Conservation (phyloP, 805 yeast species). For the Cyberlindnera subsufficiens region DNA sequence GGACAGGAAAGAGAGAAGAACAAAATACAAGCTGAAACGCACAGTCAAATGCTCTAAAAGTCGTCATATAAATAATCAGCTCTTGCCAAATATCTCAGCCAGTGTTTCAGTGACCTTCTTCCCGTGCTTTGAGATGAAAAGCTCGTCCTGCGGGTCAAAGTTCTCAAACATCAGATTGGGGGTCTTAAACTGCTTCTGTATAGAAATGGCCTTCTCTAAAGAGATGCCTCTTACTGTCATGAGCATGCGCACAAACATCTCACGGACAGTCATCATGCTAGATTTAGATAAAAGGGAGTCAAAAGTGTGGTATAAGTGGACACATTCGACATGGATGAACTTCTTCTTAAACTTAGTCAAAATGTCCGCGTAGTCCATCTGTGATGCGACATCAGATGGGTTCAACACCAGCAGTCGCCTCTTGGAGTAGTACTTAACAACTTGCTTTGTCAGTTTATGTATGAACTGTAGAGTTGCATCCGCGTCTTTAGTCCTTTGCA, state of each 20-base stretch:
- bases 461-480: conserved; percentile 70
- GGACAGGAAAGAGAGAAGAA: too few relatives aligned
- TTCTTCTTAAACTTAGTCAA: conserved; percentile 36
- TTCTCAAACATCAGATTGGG: conserved; percentile 54
- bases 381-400: conserved; percentile 44
- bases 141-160: conserved; percentile 27
- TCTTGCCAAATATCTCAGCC: conserved; percentile 10
- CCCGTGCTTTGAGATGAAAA: conserved; percentile 23
- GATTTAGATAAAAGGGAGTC: conserved; percentile 67
- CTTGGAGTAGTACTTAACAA: conserved; percentile 33
- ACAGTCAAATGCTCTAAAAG: neutral
- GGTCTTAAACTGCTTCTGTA: conserved; percentile 68
- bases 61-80: neutral
- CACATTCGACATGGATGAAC: conserved; percentile 26
- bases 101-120: conserved; percentile 23
- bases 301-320: conserved; percentile 48
- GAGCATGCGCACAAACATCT: conserved; percentile 68
- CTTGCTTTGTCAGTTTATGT: conserved; percentile 39
- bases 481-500: conserved; percentile 61
- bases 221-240: conserved; percentile 79
- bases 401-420: conserved; percentile 42
- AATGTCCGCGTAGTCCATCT: conserved; percentile 40
- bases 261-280: conserved; percentile 64
- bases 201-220: conserved; percentile 74
- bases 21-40: too few relatives aligned